Conservation (phyloP, 2,329 filamentous ascomycete species). For the Penicillium digitatum region DNA sequence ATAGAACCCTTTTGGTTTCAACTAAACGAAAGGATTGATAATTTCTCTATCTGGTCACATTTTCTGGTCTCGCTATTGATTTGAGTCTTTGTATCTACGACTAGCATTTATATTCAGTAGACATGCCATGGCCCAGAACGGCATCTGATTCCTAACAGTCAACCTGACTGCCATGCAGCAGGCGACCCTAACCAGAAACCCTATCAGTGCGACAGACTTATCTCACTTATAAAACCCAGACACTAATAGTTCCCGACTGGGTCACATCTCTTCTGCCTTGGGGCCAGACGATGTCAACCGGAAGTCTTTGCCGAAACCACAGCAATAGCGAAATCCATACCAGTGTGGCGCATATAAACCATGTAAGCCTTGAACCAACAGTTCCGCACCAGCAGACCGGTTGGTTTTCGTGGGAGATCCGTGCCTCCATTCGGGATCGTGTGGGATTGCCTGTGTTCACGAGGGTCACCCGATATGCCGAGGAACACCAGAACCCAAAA, state of each 20-base stretch:
- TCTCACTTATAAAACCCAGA: not conserved
- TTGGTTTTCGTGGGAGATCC: not conserved
- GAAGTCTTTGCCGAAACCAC: not conserved
- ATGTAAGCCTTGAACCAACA: not conserved
- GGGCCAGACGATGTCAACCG: not conserved
- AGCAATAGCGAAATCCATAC: not conserved
- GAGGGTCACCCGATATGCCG: constrained; percentile 16
- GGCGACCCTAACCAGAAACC: not conserved
- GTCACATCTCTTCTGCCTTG: not conserved
- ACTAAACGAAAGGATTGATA: constrained; percentile 26
- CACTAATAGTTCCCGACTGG: not conserved
- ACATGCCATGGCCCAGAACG: not conserved
- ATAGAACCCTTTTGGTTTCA: constrained; percentile 25
- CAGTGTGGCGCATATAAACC: not conserved
- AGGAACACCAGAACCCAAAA: constrained; percentile 9
- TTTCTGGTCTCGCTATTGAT: not conserved
- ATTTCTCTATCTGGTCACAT: constrained; percentile 9
- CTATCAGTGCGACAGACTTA: not conserved
- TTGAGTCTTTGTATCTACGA: not conserved
- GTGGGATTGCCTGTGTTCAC: constrained; percentile 12
- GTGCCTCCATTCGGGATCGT: constrained; percentile 8
- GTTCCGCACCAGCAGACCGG: not conserved
- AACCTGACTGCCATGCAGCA: not conserved
- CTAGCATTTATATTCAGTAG: not conserved
- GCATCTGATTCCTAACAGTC: not conserved